phyloP scores from a whole-genome alignment of 495 filamentous ascomycete genomes.

The Rhypophila decipiens region DNA sequence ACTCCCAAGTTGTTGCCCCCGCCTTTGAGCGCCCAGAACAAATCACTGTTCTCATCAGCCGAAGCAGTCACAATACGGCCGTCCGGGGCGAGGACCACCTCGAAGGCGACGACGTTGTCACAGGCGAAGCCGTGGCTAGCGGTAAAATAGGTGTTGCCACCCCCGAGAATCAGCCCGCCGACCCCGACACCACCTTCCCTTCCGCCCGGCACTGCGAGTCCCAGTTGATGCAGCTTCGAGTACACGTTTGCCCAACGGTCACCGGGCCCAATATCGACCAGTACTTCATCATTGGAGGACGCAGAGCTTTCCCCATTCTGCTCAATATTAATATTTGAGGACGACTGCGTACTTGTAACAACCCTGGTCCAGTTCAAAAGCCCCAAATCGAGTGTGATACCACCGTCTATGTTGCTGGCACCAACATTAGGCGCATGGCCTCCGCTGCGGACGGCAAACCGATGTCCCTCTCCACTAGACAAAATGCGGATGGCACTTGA shows the following conservation, averaged over 20 bases:
- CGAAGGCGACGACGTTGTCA: slow-evolving; percentile 41
- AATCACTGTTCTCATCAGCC: slow-evolving; percentile 34
- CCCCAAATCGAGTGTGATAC: slow-evolving; percentile 49
- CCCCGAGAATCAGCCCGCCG: slow-evolving; percentile 54
- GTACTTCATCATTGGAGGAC: slow-evolving; percentile 22
- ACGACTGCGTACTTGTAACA: no score
- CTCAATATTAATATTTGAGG: no score
- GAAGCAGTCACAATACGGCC: slow-evolving; percentile 41
- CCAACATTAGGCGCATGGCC: slow-evolving; percentile 46
- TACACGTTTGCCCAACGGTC: slow-evolving; percentile 51
- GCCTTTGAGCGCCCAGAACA: slow-evolving; percentile 54
- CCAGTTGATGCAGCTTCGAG: slow-evolving; percentile 34
- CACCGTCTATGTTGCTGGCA: slow-evolving; percentile 38
- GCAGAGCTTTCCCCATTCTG: no score
- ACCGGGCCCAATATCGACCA: slow-evolving; percentile 37
- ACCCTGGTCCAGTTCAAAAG: slow-evolving; percentile 34
- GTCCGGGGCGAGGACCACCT: slow-evolving; percentile 40
- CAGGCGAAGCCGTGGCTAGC: slow-evolving; percentile 18
- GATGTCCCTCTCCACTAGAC: slow-evolving; percentile 22
- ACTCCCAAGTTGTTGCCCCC: slow-evolving; percentile 54
- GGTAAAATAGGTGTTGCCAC: slow-evolving; percentile 41
- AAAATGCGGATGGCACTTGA: slow-evolving; percentile 32
- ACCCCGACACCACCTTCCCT: slow-evolving; percentile 50
- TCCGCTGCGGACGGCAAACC: slow-evolving; percentile 46
- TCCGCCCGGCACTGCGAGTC: slow-evolving; percentile 48